Base-by-base conservation (phyloP, 1,139 yeast genomes). In the Candida anutae region DNA sequence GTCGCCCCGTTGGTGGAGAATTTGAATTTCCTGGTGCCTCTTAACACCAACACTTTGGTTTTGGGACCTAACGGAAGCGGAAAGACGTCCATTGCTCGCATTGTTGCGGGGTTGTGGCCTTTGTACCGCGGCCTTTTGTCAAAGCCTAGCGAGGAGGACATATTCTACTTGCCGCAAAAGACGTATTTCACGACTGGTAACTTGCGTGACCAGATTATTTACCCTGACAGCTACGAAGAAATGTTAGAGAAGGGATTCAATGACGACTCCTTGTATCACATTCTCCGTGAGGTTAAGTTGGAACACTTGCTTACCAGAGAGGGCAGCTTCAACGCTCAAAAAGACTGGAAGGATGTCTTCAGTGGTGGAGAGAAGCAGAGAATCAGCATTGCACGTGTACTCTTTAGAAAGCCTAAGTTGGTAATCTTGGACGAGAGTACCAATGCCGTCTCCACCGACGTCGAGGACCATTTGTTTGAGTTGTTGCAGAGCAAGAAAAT, bases 341-440 rank as follows among this genome's bases (percentile, higher is more conserved):
- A 80, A 39, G 87, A 79, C 42, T 88, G 97, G 97, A 79, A 79
- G 46, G 94, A 82, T 49, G 84, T 88, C 12, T 70, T 88, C 42
- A 80, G 94, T 53, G 97, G 97, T 12, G 97, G 97, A 30, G 97
- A 88, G 51, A 81, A 85, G 58, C 97, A 88, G 60, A 74, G 95
- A 46, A 71, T 87, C 50, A 78, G 87, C 55, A 82, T 88, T 62
- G 96, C 96, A 1, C 67, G 96, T 43, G 73, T 88, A 5, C 62
- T 88, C 42, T 85, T 81, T 58, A 83, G 82, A 52, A 69, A 70
- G 30, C 95, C 95, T 24, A 70, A 71, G 48, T 82, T 83, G 53
- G 90, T 88, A 3, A 75, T 88, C 5, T 68, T 88, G 39, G 97
- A 88, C 55, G 96, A 88, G 54, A 84, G 94, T 19, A 88, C 96